Percentiles rank a stretch among this genome's conserved stretches.
phyloP scores from a whole-genome alignment of 768 basidiomycete genomes.

The Lactifluus rugatus region DNA sequence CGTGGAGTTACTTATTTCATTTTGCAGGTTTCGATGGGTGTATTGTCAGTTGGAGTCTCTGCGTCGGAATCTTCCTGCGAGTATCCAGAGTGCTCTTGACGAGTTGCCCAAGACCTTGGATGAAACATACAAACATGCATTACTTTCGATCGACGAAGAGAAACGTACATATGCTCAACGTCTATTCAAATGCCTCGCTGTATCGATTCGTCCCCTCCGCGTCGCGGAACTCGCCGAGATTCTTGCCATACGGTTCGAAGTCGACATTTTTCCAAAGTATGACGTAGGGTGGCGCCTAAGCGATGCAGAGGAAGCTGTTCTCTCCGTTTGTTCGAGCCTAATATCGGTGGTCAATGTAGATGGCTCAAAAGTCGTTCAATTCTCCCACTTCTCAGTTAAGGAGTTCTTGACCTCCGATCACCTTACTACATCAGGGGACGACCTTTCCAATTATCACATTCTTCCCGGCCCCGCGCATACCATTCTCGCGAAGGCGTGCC shows the following conservation, averaged over 20 bases:
- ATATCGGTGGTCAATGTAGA: neutral
- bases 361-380: neutral
- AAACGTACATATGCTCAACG: neutral
- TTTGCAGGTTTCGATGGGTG: conserved; percentile 5
- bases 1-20: neutral
- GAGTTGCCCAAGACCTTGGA: conserved; percentile 2
- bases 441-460: conserved; percentile 7
- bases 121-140: neutral
- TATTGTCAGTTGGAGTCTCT: conserved; percentile 6
- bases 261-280: neutral
- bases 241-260: conserved; percentile 1
- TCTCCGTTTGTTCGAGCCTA: neutral
- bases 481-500: neutral
- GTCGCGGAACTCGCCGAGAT: conserved; percentile 4
- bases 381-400: conserved; percentile 9
- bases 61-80: neutral
- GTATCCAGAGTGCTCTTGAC: neutral
- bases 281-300: neutral
- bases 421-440: neutral
- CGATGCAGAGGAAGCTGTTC: neutral
- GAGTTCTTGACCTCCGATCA: conserved; percentile 11
- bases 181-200: conserved; percentile 2
- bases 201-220: neutral
- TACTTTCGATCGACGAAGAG: neutral
- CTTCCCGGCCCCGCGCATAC: neutral